Conservation (phyloP, 2,329 filamentous ascomycete genomes). For the Sordariomycetes sp. region DNA sequence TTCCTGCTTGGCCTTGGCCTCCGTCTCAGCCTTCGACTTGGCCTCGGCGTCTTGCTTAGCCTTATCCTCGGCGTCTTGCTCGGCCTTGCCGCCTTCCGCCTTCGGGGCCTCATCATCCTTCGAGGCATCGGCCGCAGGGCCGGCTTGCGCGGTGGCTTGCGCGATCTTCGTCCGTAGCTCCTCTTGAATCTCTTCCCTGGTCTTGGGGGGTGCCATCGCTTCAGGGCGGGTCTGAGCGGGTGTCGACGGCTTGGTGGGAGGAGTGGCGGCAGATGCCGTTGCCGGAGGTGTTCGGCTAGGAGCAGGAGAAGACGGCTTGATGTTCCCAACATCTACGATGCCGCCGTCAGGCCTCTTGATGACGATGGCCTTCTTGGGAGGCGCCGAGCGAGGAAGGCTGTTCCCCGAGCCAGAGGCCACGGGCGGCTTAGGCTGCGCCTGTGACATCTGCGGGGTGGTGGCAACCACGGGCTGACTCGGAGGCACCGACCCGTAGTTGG, state of each 20-base stretch:
- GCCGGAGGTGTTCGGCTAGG: conserved; percentile 55
- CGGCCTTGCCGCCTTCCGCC: conserved; percentile 20
- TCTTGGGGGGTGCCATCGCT: conserved; percentile 57
- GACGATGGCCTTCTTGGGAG: conserved; percentile 51
- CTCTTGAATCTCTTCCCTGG: conserved; percentile 69
- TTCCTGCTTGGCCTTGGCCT: conserved; percentile 23
- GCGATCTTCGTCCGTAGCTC: conserved; percentile 76
- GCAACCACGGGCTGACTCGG: conserved; percentile 46
- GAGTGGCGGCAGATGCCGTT: conserved; percentile 66
- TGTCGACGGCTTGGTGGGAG: conserved; percentile 60
- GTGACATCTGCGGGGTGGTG: conserved; percentile 24
- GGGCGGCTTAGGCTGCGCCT: conserved; percentile 1
- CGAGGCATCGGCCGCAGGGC: conserved; percentile 14
- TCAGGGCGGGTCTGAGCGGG: conserved; percentile 61
- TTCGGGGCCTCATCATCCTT: conserved; percentile 15
- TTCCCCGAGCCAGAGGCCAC: conserved; percentile 42
- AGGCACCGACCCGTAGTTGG: conserved; percentile 60
- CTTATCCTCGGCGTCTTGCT: conserved; percentile 20
- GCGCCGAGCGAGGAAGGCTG: conserved; percentile 34
- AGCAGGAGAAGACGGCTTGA: conserved; percentile 48
- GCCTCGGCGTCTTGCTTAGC: conserved; percentile 14
- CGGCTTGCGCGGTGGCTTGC: conserved; percentile 34
- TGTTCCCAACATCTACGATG: conserved; percentile 56
- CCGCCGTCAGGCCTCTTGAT: conserved; percentile 82
- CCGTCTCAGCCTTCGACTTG: conserved; percentile 21